These are phyloP conservation scores for Lactarius evosmus DNA, from an alignment of 768 basidiomycete species.

Conservation along the genomic window DNA sequence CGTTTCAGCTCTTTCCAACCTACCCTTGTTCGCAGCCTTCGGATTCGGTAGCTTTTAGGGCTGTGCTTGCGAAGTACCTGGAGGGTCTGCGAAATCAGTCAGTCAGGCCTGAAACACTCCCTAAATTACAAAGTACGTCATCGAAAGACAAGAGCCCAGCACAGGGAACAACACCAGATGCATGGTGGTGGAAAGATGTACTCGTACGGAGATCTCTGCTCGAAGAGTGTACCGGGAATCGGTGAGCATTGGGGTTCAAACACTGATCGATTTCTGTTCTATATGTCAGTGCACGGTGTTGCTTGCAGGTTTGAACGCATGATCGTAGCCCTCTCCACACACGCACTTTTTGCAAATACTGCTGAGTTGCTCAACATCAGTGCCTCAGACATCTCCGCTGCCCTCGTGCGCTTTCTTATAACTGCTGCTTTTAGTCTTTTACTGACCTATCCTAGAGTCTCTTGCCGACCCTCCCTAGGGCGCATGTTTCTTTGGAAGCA, in stretches of 20 bases:
- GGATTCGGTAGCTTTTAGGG: slow-evolving; percentile 50
- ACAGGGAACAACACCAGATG: slow-evolving; percentile 18
- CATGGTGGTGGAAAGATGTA: slow-evolving; percentile 58
- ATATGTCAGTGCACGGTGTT: slow-evolving; percentile 13
- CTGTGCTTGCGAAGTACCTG: slow-evolving; percentile 49
- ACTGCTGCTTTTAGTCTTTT: slow-evolving; percentile 3
- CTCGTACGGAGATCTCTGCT: slow-evolving; percentile 53
- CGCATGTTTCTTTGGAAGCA: slow-evolving; percentile 38
- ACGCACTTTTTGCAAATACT: slow-evolving; percentile 41
- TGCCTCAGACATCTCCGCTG: slow-evolving; percentile 18
- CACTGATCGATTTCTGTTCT: slow-evolving; percentile 10
- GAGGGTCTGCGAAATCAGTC: slow-evolving; percentile 44
- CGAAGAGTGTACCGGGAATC: slow-evolving; percentile 53
- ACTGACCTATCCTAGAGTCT: slow-evolving; percentile 27
- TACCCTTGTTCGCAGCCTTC: slow-evolving; percentile 55
- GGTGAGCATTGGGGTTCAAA: slow-evolving; percentile 34
- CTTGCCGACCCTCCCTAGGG: slow-evolving; percentile 36
- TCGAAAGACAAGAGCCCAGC: slow-evolving; percentile 28
- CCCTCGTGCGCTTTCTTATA: slow-evolving; percentile 6
- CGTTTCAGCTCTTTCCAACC: slow-evolving; percentile 43
- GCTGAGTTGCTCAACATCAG: slow-evolving; percentile 20
- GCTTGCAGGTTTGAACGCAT: slow-evolving; percentile 49
- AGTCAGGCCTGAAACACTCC: slow-evolving; percentile 34
- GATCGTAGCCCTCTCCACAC: slow-evolving; percentile 50
- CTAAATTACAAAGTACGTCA: slow-evolving; percentile 16